A percentile compares a stretch with the other conserved stretches of the same genome.
Conservation (phyloP, 1,284 basidiomycete species). For the Mycosarcoma maydis region DNA sequence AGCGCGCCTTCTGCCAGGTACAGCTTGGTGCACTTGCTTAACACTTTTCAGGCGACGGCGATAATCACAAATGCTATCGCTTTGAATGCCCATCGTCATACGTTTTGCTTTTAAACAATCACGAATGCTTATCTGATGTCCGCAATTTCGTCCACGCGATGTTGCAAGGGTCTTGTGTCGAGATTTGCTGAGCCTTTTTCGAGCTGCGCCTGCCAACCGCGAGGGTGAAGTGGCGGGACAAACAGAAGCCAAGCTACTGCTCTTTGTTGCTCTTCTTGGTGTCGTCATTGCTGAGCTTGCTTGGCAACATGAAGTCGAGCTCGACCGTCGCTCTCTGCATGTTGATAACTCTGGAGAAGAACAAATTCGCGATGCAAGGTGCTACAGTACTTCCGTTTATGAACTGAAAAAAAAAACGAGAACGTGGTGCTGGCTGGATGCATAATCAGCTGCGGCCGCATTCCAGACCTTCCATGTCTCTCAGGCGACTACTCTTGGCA, state of each 20-base stretch:
- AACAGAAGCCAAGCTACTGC: conserved; percentile 3
- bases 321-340: conserved; percentile 6
- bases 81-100: too few relatives aligned
- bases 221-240: conserved; percentile 20
- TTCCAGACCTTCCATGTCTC: not conserved
- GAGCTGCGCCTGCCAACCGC: not conserved
- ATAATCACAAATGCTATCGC: too few relatives aligned
- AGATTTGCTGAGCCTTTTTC: not conserved
- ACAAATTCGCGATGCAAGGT: conserved; percentile 10
- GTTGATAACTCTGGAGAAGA: conserved; percentile 5
- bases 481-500: too few relatives aligned
- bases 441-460: not conserved
- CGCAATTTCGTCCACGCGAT: too few relatives aligned
- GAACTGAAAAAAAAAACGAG: conserved; percentile 13
- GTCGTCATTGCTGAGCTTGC: conserved; percentile 6
- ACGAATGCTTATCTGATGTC: too few relatives aligned
- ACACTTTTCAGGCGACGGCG: too few relatives aligned
- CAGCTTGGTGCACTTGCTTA: too few relatives aligned
- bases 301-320: conserved; percentile 22
- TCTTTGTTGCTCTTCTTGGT: not conserved
- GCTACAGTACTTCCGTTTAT: conserved; percentile 29
- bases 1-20: too few relatives aligned
- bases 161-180: not conserved
- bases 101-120: too few relatives aligned
- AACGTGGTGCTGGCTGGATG: conserved; percentile 10